Percentiles rank a stretch among this genome's conserved stretches.
These are phyloP conservation scores for Plenodomus lindquistii DNA, from an alignment of 2,329 filamentous ascomycete species.

Conservation along the genomic window DNA sequence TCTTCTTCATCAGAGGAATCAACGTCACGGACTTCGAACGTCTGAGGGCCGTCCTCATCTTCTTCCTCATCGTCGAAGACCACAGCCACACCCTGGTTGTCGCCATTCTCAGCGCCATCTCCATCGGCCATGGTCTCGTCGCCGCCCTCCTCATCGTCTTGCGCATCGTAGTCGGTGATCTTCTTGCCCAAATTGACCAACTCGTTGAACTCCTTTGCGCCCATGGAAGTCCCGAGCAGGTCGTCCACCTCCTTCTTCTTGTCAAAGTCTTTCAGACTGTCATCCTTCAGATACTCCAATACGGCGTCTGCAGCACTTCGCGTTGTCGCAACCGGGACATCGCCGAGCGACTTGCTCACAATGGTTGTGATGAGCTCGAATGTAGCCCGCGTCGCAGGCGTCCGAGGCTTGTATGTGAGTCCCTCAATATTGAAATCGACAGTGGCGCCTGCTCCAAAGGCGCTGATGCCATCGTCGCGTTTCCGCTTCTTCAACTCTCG, in stretches of 20 bases:
- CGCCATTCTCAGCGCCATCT: slow-evolving; percentile 74
- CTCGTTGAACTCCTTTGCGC: slow-evolving; percentile 93
- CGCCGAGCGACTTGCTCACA: slow-evolving; percentile 84
- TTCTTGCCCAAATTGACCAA: slow-evolving; percentile 96
- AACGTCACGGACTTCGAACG: slow-evolving; percentile 83
- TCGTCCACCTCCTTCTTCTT: slow-evolving; percentile 98
- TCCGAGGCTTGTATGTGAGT: slow-evolving; percentile 87
- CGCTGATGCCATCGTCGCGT: slow-evolving; percentile 66
- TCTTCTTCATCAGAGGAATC: slow-evolving; percentile 80
- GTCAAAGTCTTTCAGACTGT: slow-evolving; percentile 94
- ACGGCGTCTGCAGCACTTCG: slow-evolving; percentile 92
- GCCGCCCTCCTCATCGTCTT: slow-evolving; percentile 87
- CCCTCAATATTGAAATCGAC: slow-evolving; percentile 85
- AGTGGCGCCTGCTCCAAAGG: slow-evolving; percentile 74
- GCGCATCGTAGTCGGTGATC: slow-evolving; percentile 96
- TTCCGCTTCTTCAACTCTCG: slow-evolving; percentile 87
- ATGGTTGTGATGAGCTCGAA: slow-evolving; percentile 94
- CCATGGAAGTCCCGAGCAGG: slow-evolving; percentile 79
- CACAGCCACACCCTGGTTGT: slow-evolving; percentile 94
- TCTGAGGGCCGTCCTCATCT: slow-evolving; percentile 73
- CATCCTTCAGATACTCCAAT: slow-evolving; percentile 90
- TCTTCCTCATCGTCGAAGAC: slow-evolving; percentile 91
- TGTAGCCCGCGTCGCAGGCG: slow-evolving; percentile 85
- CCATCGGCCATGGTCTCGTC: slow-evolving; percentile 64
- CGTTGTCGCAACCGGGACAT: slow-evolving; percentile 89